Evolutionary conservation across 108 stramenopile species (phyloP), one percentile per base, ranked within the genome.

Genomic region (Seminavis robusta): DNA sequence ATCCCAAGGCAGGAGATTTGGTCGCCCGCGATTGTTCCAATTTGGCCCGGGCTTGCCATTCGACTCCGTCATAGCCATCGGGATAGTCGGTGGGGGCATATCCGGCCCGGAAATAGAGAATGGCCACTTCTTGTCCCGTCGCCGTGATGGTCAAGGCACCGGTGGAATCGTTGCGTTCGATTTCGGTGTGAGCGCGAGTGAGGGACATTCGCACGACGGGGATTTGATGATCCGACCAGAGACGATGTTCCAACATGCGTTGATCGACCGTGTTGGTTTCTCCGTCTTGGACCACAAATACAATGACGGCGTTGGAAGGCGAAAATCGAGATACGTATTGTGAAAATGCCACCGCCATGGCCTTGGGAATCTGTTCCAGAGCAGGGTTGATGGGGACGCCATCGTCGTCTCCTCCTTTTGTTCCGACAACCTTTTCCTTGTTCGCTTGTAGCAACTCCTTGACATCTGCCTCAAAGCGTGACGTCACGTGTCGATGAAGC

Each of bases 181-280:
- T 33, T 20, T 57, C 56, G 1, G 69, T 34, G 50, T 68, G 27
- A 21, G 72, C 59, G 34, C 70, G 63, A 29, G 69, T 80, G 33
- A 98, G 70, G 6, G 92, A 83, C 61, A 71, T 59, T 31, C 96
- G 83, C 30, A 90, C 65, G 33, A 94, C 88, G 5, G 73, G 83
- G 15, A 96, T 76, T 17, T 74, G 50, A 63, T 97, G 85, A 21
- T 71, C 60, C 8, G 89, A 68, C 76, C 76, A 92, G 9, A 99
- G 76, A n/a, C 57, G 69, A 61, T 94, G 79, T 74, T 98, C 96
- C 39, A 99, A 61, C 59, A 86, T 42, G 27, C 97, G 77, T 72
- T 99, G 98, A 79, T 99, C 98, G 25, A 94, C 85, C 20, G 92
- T 88, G 52, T 99, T 99, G 16, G 92, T 80, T 73, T 99, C 98